A percentile compares a stretch with the other conserved stretches of the same genome.
phyloP scores from a whole-genome alignment of 2,329 filamentous ascomycete genomes.

The Fusarium paranaense region DNA sequence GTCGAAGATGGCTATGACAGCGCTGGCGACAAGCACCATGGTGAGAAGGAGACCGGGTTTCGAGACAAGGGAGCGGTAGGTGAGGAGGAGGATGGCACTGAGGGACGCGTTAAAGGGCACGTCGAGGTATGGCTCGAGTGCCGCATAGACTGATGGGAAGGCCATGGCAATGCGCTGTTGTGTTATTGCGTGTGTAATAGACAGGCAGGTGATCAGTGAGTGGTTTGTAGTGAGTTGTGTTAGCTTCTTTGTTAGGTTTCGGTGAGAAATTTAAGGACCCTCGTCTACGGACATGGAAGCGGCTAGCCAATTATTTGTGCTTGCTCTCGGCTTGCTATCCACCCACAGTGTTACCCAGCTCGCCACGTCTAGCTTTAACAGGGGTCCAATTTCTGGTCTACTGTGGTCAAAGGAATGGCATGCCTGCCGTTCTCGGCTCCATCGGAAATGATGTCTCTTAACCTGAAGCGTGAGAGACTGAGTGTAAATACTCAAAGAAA shows the following conservation, averaged over 20 bases:
- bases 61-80: background rate
- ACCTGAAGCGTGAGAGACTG: background rate
- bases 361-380: background rate
- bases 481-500: background rate
- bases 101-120: slow-evolving; percentile 4
- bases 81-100: slow-evolving; percentile 3
- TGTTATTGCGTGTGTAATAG: background rate
- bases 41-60: background rate
- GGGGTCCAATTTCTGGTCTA: background rate
- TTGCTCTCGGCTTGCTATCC: background rate
- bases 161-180: background rate
- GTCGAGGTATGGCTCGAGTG: slow-evolving; percentile 1
- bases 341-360: background rate
- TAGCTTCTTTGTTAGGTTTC: background rate
- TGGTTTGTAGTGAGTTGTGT: background rate
- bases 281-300: background rate
- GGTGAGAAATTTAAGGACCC: background rate
- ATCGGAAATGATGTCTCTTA: background rate
- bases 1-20: slow-evolving; percentile 1
- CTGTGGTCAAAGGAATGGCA: background rate
- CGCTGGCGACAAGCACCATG: background rate
- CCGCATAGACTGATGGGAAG: background rate
- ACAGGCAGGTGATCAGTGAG: background rate
- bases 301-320: background rate
- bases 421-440: background rate